Evolutionary conservation across 179 eudicot species (phyloP).

Genomic region (Beta corolliflora): DNA sequence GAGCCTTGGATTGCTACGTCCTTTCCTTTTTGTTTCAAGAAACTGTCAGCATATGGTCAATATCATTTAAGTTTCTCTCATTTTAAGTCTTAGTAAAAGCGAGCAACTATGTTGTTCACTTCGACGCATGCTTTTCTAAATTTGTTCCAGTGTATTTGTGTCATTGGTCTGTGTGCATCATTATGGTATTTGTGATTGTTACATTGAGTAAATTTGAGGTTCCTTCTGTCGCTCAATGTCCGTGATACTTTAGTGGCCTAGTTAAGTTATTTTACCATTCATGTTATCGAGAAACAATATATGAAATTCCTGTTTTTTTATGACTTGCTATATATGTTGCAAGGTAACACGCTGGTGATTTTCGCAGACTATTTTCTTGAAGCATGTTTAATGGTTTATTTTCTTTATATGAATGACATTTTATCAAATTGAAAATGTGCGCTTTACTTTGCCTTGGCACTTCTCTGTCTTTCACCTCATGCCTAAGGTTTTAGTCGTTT

Average conservation of each 20-base stretch:
- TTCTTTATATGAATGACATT: background rate
- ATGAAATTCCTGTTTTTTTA: background rate
- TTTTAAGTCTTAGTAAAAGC: background rate
- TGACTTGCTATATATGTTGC: too few relatives aligned
- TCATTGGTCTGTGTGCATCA: background rate
- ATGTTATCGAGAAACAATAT: background rate
- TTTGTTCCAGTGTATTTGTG: background rate
- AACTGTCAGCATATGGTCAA: background rate
- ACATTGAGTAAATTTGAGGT: background rate
- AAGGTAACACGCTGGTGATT: too few relatives aligned
- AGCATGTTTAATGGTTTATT: background rate
- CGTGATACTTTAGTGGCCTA: background rate
- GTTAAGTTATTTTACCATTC: background rate
- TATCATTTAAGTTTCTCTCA: background rate
- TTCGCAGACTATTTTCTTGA: too few relatives aligned
- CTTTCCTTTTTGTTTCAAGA: background rate
- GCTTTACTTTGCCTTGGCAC: background rate
- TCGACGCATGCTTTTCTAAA: background rate
- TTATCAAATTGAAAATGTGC: background rate
- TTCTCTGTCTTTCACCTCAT: background rate
- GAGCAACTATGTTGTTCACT: background rate
- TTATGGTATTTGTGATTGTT: background rate
- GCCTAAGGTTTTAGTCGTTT: background rate
- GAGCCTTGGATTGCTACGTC: background rate
- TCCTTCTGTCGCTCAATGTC: background rate